Base-by-base conservation (phyloP, 106 monocot species). In the Narthecium ossifragum region DNA sequence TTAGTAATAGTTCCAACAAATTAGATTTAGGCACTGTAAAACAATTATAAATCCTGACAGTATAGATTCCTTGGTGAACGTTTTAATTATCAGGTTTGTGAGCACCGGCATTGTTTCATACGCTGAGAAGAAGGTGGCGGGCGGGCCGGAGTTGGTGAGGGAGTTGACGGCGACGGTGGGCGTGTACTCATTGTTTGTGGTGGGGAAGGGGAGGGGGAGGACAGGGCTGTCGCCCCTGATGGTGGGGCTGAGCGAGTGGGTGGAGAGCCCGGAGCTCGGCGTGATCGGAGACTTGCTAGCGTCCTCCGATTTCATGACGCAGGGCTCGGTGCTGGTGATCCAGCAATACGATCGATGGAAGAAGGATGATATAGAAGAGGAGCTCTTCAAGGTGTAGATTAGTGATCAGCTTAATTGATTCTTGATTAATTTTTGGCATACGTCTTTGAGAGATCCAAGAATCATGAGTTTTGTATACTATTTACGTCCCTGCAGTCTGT, bases 161-260 rank as follows among this genome's bases (percentile, higher is more conserved):
- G 60, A 55, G 37, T 36, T 89, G 36, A 33, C 31, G 1, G 21
- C 53, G 7, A 59, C 85, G 75, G 78, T 34, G 22, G 74, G 81
- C 14, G 61, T 57, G 63, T 80, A 84, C 68, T 68, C 77, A 1
- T 48, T 88, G 24, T 75, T 68, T 63, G 41, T 89, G 13, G 75
- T 78, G 14, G 88, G 88, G 26, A 80, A 63, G 40, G 60, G 69
- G 5, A 3, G 51, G 14, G 23, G 15, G 8, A n/a, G n/a, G n/a
- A n/a, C n/a, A n/a, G 27, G 46, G 24, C 10, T 28, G 2, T 41
- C 69, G 13, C 56, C 63, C 18, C 47, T 84, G 43, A 72, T 69
- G 14, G 40, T 12, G 0, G 72, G 72, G 28, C 21, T 81, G 23
- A 58, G 64, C 8, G 72, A 58, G n/a, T 57, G 74, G 69, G 59